A percentile compares a stretch with the other conserved stretches of the same genome.
These are phyloP conservation scores for Cladorrhinum sp. DNA, from an alignment of 2,329 filamentous ascomycete genomes.

Conservation along the genomic window DNA sequence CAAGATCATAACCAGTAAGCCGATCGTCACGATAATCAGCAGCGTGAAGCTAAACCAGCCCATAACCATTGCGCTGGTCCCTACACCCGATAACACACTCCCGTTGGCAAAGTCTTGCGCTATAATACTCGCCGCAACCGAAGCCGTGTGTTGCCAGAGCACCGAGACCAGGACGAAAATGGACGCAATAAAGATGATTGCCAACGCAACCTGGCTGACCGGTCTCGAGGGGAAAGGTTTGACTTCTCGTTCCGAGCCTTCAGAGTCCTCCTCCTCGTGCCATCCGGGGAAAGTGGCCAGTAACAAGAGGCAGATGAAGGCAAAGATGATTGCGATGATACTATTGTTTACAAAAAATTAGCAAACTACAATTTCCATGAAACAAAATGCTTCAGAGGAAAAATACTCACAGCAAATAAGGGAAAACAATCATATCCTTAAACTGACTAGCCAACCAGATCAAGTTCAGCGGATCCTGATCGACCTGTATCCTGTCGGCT, in stretches of 20 bases:
- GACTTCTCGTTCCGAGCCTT: constrained; percentile 82
- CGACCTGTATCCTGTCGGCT: constrained; percentile 81
- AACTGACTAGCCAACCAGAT: constrained; percentile 97
- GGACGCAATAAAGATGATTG: constrained; percentile 79
- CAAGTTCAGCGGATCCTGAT: constrained; percentile 93
- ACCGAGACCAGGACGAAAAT: constrained; percentile 73
- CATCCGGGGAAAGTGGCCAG: constrained; percentile 96
- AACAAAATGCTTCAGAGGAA: neutral
- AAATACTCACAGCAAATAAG: constrained; percentile 78
- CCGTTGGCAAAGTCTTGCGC: constrained; percentile 92
- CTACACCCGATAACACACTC: constrained; percentile 79
- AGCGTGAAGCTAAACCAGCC: constrained; percentile 96
- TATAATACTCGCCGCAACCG: constrained; percentile 89
- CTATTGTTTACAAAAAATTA: no score
- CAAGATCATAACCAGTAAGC: constrained; percentile 91
- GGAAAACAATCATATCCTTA: constrained; percentile 98
- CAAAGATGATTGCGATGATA: constrained; percentile 96
- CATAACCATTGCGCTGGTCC: constrained; percentile 92
- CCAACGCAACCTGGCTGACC: constrained; percentile 88
- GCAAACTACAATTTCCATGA: neutral
- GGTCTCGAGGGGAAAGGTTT: constrained; percentile 91
- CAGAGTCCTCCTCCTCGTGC: constrained; percentile 83
- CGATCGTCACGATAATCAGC: constrained; percentile 92
- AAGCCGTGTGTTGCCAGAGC: constrained; percentile 92
- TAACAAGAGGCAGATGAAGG: constrained; percentile 91